A percentile compares a stretch with the other conserved stretches of the same genome.
phyloP scores from a whole-genome alignment of 1,284 basidiomycete species.

The Naganishia sp. region DNA sequence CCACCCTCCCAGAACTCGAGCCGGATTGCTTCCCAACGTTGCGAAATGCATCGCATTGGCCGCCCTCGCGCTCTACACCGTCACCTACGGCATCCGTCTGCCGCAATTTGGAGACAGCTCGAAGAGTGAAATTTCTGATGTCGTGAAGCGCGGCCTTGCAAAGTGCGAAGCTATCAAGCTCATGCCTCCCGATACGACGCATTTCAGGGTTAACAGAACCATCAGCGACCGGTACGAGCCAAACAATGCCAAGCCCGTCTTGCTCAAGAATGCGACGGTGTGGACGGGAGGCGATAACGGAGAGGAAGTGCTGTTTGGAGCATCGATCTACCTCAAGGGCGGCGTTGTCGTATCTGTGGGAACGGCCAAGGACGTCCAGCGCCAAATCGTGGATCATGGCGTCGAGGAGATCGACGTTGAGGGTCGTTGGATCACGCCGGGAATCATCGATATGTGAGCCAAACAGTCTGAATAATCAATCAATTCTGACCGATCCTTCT shows the following conservation, averaged over 20 bases:
- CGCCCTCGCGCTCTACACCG: neutral
- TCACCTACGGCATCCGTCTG: slow-evolving; percentile 18
- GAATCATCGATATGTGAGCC: slow-evolving; percentile 38
- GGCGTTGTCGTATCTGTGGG: slow-evolving; percentile 56
- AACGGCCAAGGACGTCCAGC: slow-evolving; percentile 37
- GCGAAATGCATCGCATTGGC: slow-evolving; percentile 1
- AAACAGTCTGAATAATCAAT: neutral
- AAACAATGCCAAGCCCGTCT: slow-evolving; percentile 62
- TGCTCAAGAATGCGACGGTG: slow-evolving; percentile 75
- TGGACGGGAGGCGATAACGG: slow-evolving; percentile 71
- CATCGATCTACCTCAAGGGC: slow-evolving; percentile 53
- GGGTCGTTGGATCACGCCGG: slow-evolving; percentile 58
- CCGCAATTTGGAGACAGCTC: slow-evolving; percentile 9
- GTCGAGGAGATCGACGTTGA: slow-evolving; percentile 50
- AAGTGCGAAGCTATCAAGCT: slow-evolving; percentile 27
- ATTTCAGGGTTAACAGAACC: slow-evolving; percentile 60
- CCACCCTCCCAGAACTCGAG: slow-evolving; percentile 10
- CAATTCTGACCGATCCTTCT: neutral
- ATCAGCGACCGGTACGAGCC: slow-evolving; percentile 70
- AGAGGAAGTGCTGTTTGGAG: slow-evolving; percentile 62
- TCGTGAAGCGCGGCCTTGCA: slow-evolving; percentile 22
- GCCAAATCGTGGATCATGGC: slow-evolving; percentile 28
- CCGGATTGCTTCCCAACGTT: neutral
- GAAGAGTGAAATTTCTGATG: slow-evolving; percentile 3
- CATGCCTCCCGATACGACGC: slow-evolving; percentile 30